Evolutionary conservation across 192 early-diverging fungal species (phyloP), one percentile per base, ranked within the genome.

Genomic region (Entomortierella lignicola): DNA sequence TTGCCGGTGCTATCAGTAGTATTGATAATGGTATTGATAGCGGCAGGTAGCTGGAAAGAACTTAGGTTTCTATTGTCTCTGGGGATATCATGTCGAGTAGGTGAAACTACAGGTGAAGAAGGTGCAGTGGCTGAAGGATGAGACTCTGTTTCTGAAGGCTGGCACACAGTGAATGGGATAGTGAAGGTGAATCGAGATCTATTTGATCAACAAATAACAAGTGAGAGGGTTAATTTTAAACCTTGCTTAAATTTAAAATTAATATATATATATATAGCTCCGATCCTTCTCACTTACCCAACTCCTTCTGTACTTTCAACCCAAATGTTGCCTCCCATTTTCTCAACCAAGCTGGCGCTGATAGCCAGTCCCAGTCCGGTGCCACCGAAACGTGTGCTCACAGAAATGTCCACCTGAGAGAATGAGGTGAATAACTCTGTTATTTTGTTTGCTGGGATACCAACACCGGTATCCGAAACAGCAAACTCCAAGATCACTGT

Each of bases 351-450:
- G 20, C 81, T 83, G 20, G 86, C 86, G 23, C 88, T 90, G 41
- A 92, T 92, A 13, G 90, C 91, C 23, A 92, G 63, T 4, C 91
- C 91, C 34, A 92, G 65, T 23, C 91, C 91, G 6, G 90, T 91
- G 25, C 89, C 89, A 25, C 84, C 89, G 56, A 85, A 88, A 8
- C 84, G 71, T 25, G 87, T 80, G 32, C 84, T 84, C 13, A 85
- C 81, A 18, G 89, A 91, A 51, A 85, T 83, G 26, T 91, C 88
- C 31, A 91, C 84, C 66, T 91, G 90, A 1, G 88, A 90, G 57
- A 91, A 91, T 1, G 89, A 86, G 13, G 84, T 84, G 64, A 91
- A 91, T 27, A 91, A 72, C 10, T 83, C 75, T n/a, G 67, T 70
- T 29, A 79, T 69, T 57, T 79, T 79, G 63, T 79, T 70, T 29